These are phyloP conservation scores for Ilex paraguariensis DNA, from an alignment of 305 asterid genomes.

Conservation along the genomic window DNA sequence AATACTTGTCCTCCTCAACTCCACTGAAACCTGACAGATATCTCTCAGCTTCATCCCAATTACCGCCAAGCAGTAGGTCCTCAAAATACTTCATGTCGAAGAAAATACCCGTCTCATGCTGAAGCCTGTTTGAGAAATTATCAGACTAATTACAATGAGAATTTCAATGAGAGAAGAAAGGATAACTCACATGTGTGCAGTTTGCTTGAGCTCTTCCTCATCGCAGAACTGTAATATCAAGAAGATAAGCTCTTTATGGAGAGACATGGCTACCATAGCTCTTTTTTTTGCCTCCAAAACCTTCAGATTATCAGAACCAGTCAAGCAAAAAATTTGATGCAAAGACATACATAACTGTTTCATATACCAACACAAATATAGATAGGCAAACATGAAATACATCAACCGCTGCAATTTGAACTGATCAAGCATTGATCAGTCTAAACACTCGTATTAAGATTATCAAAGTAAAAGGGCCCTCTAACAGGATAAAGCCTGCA, in stretches of 20 bases:
- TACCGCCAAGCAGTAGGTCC: constrained; percentile 43
- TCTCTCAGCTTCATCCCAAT: constrained; percentile 55
- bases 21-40: constrained; percentile 54
- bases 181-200: constrained; percentile 60
- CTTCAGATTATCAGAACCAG: too few relatives aligned
- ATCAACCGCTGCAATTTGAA: too few relatives aligned
- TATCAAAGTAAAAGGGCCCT: too few relatives aligned
- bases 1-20: constrained; percentile 45
- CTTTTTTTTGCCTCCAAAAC: constrained; percentile 3
- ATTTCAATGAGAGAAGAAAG: not conserved
- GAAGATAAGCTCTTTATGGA: constrained; percentile 56
- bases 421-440: too few relatives aligned
- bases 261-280: constrained; percentile 28
- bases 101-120: constrained; percentile 65
- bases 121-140: constrained; percentile 41
- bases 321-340: too few relatives aligned
- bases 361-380: too few relatives aligned
- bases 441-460: too few relatives aligned
- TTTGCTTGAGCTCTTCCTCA: constrained; percentile 59
- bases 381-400: too few relatives aligned
- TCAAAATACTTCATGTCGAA: constrained; percentile 57
- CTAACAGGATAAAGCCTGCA: too few relatives aligned
- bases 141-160: not conserved
- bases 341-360: too few relatives aligned
- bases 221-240: constrained; percentile 64